phyloP scores from a whole-genome alignment of 371 early-diverging fungal species.

The Mucor sp. region DNA sequence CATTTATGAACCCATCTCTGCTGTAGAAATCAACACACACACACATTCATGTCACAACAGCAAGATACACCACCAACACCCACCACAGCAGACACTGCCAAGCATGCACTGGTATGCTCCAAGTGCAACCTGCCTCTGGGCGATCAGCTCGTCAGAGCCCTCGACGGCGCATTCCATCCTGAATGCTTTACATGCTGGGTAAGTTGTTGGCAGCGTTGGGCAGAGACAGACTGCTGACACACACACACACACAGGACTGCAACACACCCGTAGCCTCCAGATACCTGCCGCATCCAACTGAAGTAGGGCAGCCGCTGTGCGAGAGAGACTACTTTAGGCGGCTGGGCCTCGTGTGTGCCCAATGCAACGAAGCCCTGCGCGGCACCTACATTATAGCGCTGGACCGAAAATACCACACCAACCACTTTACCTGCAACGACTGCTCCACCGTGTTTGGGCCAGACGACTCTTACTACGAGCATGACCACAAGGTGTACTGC shows the following conservation, averaged over 20 bases:
- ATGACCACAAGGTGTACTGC: conserved; percentile 89
- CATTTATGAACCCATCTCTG: not conserved
- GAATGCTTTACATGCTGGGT: conserved; percentile 96
- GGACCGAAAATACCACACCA: conserved; percentile 90
- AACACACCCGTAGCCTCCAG: conserved; percentile 77
- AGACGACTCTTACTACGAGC: conserved; percentile 95
- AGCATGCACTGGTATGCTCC: conserved; percentile 81
- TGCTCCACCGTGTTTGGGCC: conserved; percentile 93
- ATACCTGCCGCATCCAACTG: conserved; percentile 78
- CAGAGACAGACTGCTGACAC: too few species aligned
- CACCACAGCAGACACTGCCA: conserved; percentile 11
- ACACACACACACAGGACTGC: conserved; percentile 87
- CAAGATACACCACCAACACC: not conserved
- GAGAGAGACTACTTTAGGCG: conserved; percentile 89
- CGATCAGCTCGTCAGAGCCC: conserved; percentile 91
- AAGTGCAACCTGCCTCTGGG: conserved; percentile 87
- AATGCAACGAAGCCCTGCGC: conserved; percentile 86
- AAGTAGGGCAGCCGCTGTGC: conserved; percentile 72
- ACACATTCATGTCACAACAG: not conserved
- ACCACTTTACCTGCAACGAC: conserved; percentile 94
- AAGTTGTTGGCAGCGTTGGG: too few species aligned
- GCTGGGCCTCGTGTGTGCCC: conserved; percentile 85
- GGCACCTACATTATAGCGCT: conserved; percentile 93
- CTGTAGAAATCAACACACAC: not conserved
- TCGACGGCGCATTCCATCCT: conserved; percentile 93